Base-by-base conservation (phyloP, 202 grass and related monocot genomes). In the Hordeum pubiflorum region DNA sequence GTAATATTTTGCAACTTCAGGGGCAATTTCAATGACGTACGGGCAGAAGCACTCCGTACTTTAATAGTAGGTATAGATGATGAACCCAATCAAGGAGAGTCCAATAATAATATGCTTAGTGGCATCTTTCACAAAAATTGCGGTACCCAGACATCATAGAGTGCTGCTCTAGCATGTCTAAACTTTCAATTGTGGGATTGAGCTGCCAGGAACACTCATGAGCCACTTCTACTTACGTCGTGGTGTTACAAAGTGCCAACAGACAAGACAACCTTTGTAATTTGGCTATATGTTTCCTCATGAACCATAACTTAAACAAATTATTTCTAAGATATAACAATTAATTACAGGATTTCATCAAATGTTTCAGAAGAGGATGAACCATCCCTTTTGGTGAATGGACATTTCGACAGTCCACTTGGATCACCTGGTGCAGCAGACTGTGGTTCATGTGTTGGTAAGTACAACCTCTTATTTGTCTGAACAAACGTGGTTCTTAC, bases 401-500 rank as follows among this genome's bases (percentile, higher is more conserved):
- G 92, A 61, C 95, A 98, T 94, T 98, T 80, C 85, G 95, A 98
- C 39, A 94, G 95, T 83, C 92, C 95, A 38, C 86, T 94, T 89
- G 95, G 95, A 76, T 98, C 95, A 82, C 92, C 91, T 80, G 95
- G 95, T 61, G 95, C 95, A 34, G 88, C 88, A 15, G 95, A 98
- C 63, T 98, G 95, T 91, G 95, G 95, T 85, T 98, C 95, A 84
- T 98, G 95, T 94, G 95, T 98, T 88, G 95, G 95, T 98, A 81
- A 88, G 79, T 83, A 56, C 5, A 38, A 64, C 58, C 5, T 72
- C 33, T 81, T 27, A 52, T 72, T 86, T 59, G 23, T 71, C 46
- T 32, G 41, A 50, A 80, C 20, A 62, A 60, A 74, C 14, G 13
- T 20, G 63, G 24, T 76, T 79, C 68, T 77, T 81, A 76, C 2